Evolutionary conservation across 768 basidiomycete species (phyloP), one percentile per base, ranked within the genome.

Genomic region (Phlebiopsis gigantea): DNA sequence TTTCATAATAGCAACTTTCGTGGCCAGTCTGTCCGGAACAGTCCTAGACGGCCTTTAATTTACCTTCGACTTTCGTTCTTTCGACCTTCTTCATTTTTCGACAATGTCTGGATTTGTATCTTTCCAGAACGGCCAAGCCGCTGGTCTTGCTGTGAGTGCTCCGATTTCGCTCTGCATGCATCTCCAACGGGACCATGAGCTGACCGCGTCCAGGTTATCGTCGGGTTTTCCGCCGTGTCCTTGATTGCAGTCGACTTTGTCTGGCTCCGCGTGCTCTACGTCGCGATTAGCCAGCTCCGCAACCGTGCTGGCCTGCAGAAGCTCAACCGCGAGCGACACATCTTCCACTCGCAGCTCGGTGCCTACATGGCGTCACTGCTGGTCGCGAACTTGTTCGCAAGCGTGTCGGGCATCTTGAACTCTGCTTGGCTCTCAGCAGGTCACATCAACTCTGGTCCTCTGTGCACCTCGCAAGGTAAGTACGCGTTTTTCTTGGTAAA

Each of bases 271-370:
- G 72, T 78, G 34, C 58, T 75, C 46, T 84, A 77, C 72, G 68
- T 84, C 43, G 78, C 73, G 42, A 30, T 77, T 24, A 67, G 39
- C 34, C 52, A 43, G 29, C 45, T 58, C 9, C 45, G 50, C 44
- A 53, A 53, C 22, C 50, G 51, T 26, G 50, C 26, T 67, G 52
- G 68, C 72, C 30, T 62, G 69, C 57, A 62, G 74, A 56, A 65
- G 60, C 29, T 55, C 34, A 45, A 46, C 22, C 53, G 57, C 46
- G 55, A 83, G 67, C 79, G 77, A 42, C 71, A 81, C 57, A 88
- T 89, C 68, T 87, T 90, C 68, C 77, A 79, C 56, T 87, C 86
- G 6, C 86, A 87, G 60, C 77, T 88, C 14, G 88, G 88, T 1
- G 77, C 79, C 49, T 88, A 88, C 66, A 78, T 80, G n/a, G 76